Evolutionary conservation across 2,329 filamentous ascomycete species (phyloP).

Genomic region (Ophiostoma novo-ulmi): DNA sequence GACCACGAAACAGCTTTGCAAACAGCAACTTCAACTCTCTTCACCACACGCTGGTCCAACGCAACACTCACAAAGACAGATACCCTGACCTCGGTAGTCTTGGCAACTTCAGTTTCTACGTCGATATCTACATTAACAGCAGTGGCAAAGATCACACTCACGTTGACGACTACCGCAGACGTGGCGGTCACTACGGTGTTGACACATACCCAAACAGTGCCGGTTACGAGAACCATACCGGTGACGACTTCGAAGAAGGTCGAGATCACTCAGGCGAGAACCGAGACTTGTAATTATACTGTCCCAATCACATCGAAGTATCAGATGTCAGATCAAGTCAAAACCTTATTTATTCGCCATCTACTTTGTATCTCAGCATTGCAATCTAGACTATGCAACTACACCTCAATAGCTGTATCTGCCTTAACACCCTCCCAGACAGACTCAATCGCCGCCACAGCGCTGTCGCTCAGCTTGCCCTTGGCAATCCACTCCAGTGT

Average conservation of each 20-base stretch:
- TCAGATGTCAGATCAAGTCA: neutral
- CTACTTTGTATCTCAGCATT: neutral
- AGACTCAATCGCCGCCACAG: constrained; percentile 29
- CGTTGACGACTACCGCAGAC: too few relatives aligned
- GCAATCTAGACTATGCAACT: neutral
- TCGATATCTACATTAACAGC: too few relatives aligned
- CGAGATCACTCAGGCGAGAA: too few relatives aligned
- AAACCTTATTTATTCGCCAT: neutral
- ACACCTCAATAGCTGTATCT: neutral
- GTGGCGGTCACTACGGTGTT: too few relatives aligned
- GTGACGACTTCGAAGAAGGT: too few relatives aligned
- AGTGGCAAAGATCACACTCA: too few relatives aligned
- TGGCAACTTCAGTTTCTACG: neutral
- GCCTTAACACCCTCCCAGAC: constrained; percentile 62
- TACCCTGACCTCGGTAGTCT: neutral
- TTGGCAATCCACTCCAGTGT: constrained; percentile 36
- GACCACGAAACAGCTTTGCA: neutral
- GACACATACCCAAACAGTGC: too few relatives aligned
- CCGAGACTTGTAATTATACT: too few relatives aligned
- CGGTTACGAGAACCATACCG: too few relatives aligned
- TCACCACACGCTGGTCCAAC: neutral
- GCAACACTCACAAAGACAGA: neutral
- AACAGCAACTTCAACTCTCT: neutral
- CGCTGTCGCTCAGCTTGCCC: constrained; percentile 38
- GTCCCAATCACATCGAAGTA: neutral